Percentiles rank a stretch among this genome's conserved stretches.
Conservation (phyloP, 2,329 filamentous ascomycete species). For the Monilinia vaccinii-corymbosi region DNA sequence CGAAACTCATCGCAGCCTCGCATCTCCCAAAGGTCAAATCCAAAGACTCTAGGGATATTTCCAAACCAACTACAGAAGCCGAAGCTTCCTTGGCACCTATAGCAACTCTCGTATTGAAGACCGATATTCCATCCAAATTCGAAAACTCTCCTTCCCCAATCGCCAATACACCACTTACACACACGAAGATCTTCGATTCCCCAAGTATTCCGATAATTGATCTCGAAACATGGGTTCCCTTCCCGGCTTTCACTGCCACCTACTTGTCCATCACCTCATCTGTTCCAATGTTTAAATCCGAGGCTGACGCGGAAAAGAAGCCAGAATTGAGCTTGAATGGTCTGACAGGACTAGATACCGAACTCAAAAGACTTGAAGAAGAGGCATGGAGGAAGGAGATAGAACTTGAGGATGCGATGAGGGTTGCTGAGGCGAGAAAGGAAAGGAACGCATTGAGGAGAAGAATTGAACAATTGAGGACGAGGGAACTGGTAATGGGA, state of each 20-base stretch:
- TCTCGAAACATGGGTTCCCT: background rate
- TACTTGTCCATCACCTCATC: background rate
- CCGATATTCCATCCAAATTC: background rate
- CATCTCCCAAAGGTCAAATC: background rate
- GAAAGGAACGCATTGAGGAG: background rate
- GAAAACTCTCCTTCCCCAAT: background rate
- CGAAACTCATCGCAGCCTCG: background rate
- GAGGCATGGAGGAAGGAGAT: background rate
- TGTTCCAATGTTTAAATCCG: background rate
- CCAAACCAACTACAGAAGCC: background rate
- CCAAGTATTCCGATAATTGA: background rate
- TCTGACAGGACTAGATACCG: background rate
- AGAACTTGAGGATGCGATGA: background rate
- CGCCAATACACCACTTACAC: too few species aligned
- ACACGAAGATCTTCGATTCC: too few species aligned
- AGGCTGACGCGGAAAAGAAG: background rate
- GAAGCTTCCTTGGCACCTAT: too few species aligned
- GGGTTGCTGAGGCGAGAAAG: background rate
- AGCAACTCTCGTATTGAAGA: accelerated
- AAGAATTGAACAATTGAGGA: background rate
- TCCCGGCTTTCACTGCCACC: background rate
- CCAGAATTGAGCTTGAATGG: background rate
- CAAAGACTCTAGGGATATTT: too few species aligned
- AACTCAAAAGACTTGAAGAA: background rate
- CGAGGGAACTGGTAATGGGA: background rate